phyloP scores from a whole-genome alignment of 805 yeast species.

The Candida piceae region DNA sequence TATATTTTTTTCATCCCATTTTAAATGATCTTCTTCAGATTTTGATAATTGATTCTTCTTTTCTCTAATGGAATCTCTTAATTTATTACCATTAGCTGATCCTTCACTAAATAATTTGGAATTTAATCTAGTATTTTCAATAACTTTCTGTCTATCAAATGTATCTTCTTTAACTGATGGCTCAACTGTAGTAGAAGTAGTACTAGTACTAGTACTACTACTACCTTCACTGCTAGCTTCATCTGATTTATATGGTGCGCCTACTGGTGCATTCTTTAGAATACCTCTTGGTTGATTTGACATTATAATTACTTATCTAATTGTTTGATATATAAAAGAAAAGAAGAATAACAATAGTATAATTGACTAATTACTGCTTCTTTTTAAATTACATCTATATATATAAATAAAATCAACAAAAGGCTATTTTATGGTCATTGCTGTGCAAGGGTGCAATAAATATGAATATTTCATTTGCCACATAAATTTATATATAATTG shows the following conservation, averaged over 20 bases:
- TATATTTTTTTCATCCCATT: slow-evolving; percentile 84
- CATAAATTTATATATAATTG: too few relatives aligned
- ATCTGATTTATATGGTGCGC: slow-evolving; percentile 19
- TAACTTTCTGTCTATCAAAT: slow-evolving; percentile 59
- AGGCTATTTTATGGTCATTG: too few relatives aligned
- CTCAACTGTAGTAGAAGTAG: too few relatives aligned
- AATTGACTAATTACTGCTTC: too few relatives aligned
- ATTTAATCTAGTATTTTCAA: slow-evolving; percentile 72
- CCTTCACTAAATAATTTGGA: slow-evolving; percentile 39
- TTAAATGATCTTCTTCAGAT: slow-evolving; percentile 42
- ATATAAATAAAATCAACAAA: too few relatives aligned
- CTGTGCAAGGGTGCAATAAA: too few relatives aligned
- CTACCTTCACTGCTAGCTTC: background rate
- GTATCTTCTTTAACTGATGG: slow-evolving; percentile 5
- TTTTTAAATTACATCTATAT: too few relatives aligned
- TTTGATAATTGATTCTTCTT: slow-evolving; percentile 25
- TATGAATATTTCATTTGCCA: too few relatives aligned
- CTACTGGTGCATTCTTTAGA: slow-evolving; percentile 26
- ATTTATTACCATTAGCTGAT: slow-evolving; percentile 37
- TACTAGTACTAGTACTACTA: background rate
- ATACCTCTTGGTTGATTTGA: slow-evolving; percentile 27
- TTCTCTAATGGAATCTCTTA: slow-evolving; percentile 40
- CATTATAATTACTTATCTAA: background rate
- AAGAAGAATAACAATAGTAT: too few relatives aligned
- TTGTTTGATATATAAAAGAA: too few relatives aligned